Conservation (phyloP, 2,329 filamentous ascomycete species). For the Pseudogymnoascus sp. region DNA sequence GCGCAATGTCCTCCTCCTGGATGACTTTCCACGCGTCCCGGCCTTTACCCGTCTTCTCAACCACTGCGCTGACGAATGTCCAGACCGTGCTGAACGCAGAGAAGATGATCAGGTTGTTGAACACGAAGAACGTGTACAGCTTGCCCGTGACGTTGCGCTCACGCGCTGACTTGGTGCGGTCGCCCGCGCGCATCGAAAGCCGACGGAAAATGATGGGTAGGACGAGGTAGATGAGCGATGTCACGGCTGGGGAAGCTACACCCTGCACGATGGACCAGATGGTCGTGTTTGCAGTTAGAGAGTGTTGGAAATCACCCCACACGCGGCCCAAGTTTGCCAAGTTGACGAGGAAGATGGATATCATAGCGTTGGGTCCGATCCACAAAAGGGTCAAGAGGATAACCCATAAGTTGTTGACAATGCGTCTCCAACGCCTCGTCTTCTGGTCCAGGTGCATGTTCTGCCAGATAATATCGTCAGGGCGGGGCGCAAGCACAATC, state of each 20-base stretch:
- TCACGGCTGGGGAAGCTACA: conserved; percentile 80
- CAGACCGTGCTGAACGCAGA: conserved; percentile 82
- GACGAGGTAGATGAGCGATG: conserved; percentile 76
- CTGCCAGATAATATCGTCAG: conserved; percentile 92
- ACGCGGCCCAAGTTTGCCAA: conserved; percentile 69
- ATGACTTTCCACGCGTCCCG: conserved; percentile 62
- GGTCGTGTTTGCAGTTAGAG: conserved; percentile 51
- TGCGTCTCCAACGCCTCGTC: conserved; percentile 60
- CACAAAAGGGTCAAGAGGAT: conserved; percentile 71
- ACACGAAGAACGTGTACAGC: conserved; percentile 90
- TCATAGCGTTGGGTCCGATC: conserved; percentile 87
- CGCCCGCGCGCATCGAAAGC: conserved; percentile 72
- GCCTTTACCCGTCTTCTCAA: conserved; percentile 47
- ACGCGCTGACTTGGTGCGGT: conserved; percentile 83
- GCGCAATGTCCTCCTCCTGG: conserved; percentile 51
- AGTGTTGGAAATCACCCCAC: conserved; percentile 64
- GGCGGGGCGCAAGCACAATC: conserved; percentile 70
- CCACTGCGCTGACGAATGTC: conserved; percentile 58
- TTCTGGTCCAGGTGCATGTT: conserved; percentile 69
- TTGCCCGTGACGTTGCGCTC: conserved; percentile 87
- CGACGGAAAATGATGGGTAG: conserved; percentile 88
- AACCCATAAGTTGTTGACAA: conserved; percentile 81
- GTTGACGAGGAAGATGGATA: conserved; percentile 87
- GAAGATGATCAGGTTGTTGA: conserved; percentile 94
- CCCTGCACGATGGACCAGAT: conserved; percentile 87